phyloP scores from a whole-genome alignment of 2,329 filamentous ascomycete genomes.

The Fonsecaea pugnacius region DNA sequence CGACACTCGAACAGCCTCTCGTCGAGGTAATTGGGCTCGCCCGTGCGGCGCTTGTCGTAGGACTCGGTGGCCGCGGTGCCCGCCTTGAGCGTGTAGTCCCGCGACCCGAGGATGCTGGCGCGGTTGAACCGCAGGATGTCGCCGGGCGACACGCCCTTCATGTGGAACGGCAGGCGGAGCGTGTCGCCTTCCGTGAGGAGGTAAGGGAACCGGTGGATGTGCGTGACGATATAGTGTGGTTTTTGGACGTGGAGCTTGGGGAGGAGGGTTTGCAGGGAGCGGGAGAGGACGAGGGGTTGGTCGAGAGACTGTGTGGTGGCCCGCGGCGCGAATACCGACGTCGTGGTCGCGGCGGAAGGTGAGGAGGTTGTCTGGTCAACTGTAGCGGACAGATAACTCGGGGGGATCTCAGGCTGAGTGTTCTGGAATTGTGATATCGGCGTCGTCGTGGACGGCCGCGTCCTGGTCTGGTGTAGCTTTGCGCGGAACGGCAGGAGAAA shows the following conservation, averaged over 20 bases:
- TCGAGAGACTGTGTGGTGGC: slow-evolving; percentile 35
- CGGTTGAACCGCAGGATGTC: slow-evolving; percentile 88
- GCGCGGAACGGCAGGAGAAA: slow-evolving; percentile 44
- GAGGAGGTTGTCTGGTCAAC: slow-evolving; percentile 23
- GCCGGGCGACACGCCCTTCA: slow-evolving; percentile 75
- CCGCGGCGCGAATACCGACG: slow-evolving; percentile 24
- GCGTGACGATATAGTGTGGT: slow-evolving; percentile 54
- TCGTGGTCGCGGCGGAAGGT: slow-evolving; percentile 28
- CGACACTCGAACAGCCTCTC: slow-evolving; percentile 82
- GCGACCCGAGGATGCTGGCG: slow-evolving; percentile 77
- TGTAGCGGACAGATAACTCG: slow-evolving; percentile 37
- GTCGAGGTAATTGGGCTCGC: slow-evolving; percentile 66
- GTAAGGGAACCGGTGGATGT: slow-evolving; percentile 56
- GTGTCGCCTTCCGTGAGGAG: slow-evolving; percentile 67
- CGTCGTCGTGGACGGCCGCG: slow-evolving; percentile 27
- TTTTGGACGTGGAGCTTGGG: slow-evolving; percentile 51
- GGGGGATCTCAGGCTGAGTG: slow-evolving; percentile 41
- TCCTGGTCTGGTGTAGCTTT: slow-evolving; percentile 46
- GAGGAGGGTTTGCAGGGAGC: slow-evolving; percentile 49
- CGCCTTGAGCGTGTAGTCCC: slow-evolving; percentile 88
- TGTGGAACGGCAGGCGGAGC: slow-evolving; percentile 77
- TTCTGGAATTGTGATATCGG: slow-evolving; percentile 39
- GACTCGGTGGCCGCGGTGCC: slow-evolving; percentile 51
- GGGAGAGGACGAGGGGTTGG: slow-evolving; percentile 47
- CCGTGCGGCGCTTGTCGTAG: slow-evolving; percentile 35